A percentile compares a stretch with the other conserved stretches of the same genome.
Conservation (phyloP, 2,329 filamentous ascomycete genomes). For the Colletotrichum tabaci region DNA sequence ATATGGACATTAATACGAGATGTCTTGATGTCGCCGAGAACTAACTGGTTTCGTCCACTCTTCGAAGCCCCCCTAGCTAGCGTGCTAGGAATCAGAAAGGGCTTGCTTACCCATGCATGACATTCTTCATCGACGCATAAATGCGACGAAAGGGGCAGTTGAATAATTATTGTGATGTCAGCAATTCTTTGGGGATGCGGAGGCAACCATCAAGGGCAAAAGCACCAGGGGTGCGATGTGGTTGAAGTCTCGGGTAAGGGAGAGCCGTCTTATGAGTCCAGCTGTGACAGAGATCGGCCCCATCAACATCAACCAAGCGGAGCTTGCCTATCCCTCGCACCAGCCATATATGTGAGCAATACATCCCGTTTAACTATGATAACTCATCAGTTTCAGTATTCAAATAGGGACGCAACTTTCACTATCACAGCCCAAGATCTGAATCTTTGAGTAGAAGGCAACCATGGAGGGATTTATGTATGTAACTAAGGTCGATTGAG, state of each 20-base stretch:
- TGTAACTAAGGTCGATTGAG: no score
- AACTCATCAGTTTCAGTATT: no score
- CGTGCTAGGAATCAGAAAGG: not conserved
- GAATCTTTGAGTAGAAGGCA: no score
- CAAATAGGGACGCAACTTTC: no score
- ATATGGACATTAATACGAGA: slow-evolving; percentile 2
- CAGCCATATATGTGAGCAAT: not conserved
- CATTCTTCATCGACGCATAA: not conserved
- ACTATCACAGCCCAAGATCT: no score
- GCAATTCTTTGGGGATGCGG: not conserved
- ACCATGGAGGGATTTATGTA: no score
- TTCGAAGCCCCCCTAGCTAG: not conserved
- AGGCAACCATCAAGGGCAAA: not conserved
- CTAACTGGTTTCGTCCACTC: not conserved
- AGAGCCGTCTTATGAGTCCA: not conserved
- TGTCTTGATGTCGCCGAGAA: not conserved
- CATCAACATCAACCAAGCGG: not conserved
- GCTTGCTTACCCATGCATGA: not conserved
- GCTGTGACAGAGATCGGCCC: not conserved
- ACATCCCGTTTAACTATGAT: no score
- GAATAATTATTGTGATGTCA: not conserved
- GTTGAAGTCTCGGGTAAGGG: no score
- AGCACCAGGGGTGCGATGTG: not conserved
- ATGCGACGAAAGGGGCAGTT: not conserved
- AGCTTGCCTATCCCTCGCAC: no score